Conservation (phyloP, 176 grass and related monocot genomes). For the Lolium perenne region DNA sequence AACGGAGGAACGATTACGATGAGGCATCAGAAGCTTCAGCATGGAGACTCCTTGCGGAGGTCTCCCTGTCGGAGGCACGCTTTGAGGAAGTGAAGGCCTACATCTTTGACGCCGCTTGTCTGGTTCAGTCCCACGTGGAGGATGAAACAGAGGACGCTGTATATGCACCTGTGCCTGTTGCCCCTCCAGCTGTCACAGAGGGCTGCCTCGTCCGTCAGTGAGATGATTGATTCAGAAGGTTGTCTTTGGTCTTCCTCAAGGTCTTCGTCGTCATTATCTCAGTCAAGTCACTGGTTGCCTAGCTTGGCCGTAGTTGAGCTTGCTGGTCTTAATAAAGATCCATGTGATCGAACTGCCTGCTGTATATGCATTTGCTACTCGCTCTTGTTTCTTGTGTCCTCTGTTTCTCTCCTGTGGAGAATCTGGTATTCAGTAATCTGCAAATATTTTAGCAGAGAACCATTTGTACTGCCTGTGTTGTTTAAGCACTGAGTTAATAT, state of each 20-base stretch:
- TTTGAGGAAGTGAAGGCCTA: slow-evolving; percentile 87
- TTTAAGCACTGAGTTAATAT: neutral
- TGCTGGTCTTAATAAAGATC: slow-evolving; percentile 48
- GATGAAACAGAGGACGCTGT: slow-evolving; percentile 23
- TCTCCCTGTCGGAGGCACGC: slow-evolving; percentile 88
- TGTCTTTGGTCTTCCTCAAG: neutral
- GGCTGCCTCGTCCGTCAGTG: slow-evolving; percentile 85
- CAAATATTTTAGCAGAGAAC: slow-evolving; percentile 49
- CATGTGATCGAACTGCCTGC: slow-evolving; percentile 38
- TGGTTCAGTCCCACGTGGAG: slow-evolving; percentile 51
- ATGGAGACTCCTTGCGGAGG: slow-evolving; percentile 84
- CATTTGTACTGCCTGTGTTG: slow-evolving; percentile 31
- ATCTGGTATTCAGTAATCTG: slow-evolving; percentile 31
- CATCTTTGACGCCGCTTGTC: slow-evolving; percentile 75
- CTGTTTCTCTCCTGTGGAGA: slow-evolving; percentile 20
- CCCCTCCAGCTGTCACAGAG: slow-evolving; percentile 54
- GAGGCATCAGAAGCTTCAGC: slow-evolving; percentile 86
- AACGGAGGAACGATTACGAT: slow-evolving; percentile 78
- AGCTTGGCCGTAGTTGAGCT: slow-evolving; percentile 16
- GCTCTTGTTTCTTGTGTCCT: slow-evolving; percentile 30
- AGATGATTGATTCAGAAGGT: neutral
- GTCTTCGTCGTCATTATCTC: neutral
- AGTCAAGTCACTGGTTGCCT: slow-evolving; percentile 26
- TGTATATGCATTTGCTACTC: slow-evolving; percentile 23
- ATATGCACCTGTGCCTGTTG: slow-evolving; percentile 18